Base-by-base conservation (phyloP, 176 grass and related monocot genomes). In the Phoenix roebelenii region DNA sequence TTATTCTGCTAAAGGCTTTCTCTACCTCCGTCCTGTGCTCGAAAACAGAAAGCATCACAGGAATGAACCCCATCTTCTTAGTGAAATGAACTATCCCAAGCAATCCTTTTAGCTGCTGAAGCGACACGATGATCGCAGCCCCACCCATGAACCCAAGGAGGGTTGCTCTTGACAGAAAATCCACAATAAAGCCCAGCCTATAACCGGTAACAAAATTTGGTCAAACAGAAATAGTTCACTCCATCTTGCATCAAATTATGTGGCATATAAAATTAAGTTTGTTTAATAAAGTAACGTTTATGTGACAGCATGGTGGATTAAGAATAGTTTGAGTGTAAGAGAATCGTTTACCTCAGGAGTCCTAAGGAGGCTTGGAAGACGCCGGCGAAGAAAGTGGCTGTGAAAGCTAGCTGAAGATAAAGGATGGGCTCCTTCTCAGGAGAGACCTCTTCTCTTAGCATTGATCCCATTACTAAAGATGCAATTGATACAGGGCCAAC, bases 391-490 rank as follows among this genome's bases (percentile, higher is more conserved):
- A 99, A 93, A 76, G 94, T 99, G 74, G 94, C 61, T 0, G 82
- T 93, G 82, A 99, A 99, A 57, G 94, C 94, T 1, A 99, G 94
- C 73, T 89, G 88, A 4, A 99, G 79, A 78, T 89, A 99, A 1
- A 99, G 71, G 53, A 77, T 55, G 23, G 87, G 94, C 69, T 89
- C 66, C 10, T 83, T 58, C 50, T 99, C 94, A 59, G 94, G 94
- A 69, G 88, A 83, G 17, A 99, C 79, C 48, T 70, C 79, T 24
- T 99, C 79, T 67, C 85, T 79, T 20, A 99, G 79, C 85, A 99
- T 99, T 56, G 94, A 82, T 16, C 94, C 94, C 94, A 99, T 99
- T 50, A 99, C 94, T 65, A 99, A 59, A 66, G 94, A 99, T 62
- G 94, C 94, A 73, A 99, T 93, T 0, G 94, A 99, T 14, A 99